These are phyloP conservation scores for Solanum medicagineum DNA, from an alignment of 257 asterid species.

Conservation along the genomic window DNA sequence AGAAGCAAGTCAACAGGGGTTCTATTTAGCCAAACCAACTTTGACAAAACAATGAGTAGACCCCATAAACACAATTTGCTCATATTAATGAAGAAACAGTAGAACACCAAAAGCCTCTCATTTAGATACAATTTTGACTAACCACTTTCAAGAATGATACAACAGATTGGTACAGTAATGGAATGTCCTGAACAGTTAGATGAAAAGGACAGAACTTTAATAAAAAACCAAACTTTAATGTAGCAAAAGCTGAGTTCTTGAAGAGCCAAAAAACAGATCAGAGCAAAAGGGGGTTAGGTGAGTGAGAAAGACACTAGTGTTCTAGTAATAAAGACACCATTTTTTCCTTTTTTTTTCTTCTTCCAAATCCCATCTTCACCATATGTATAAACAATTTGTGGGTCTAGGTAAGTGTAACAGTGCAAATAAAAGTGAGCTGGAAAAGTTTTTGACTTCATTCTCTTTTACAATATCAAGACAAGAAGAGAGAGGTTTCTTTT, in stretches of 20 bases:
- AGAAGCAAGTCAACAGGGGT: not conserved
- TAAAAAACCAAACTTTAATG: not conserved
- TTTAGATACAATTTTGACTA: not conserved
- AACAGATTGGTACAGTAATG: not conserved
- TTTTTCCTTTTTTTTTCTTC: not conserved
- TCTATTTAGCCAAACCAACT: not conserved
- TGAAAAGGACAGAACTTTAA: not conserved
- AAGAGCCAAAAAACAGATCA: not conserved
- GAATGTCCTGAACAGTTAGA: not conserved
- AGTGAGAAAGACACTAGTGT: not conserved
- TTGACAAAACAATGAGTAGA: not conserved
- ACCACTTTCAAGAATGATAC: not conserved
- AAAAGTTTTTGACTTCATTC: not conserved
- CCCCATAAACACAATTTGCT: not conserved
- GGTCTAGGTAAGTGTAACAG: not conserved
- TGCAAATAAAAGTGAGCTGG: not conserved
- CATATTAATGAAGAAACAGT: not conserved
- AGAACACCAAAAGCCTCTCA: not conserved
- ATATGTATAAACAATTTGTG: not conserved
- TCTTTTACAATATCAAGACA: not conserved
- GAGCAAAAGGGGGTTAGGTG: not conserved
- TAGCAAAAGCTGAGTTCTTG: not conserved
- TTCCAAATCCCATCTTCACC: not conserved
- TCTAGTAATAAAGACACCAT: not conserved
- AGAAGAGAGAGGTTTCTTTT: not conserved